Percentiles rank a stretch among this genome's conserved stretches.
Evolutionary conservation across 2,329 filamentous ascomycete species (phyloP).

Genomic region (Aspergillus quadrilineatus): DNA sequence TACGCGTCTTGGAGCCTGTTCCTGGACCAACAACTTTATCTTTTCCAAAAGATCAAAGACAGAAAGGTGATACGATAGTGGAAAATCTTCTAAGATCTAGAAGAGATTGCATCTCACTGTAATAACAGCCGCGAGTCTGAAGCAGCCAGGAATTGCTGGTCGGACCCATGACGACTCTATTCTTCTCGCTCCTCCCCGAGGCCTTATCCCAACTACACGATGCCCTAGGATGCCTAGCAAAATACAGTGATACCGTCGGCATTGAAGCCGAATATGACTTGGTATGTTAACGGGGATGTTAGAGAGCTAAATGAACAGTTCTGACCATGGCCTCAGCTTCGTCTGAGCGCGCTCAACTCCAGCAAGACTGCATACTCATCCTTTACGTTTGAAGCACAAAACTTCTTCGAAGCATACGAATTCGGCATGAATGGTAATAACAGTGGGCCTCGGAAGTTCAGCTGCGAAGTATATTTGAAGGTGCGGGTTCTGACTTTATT

Average conservation of each 20-base stretch:
- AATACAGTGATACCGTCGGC: conserved; percentile 63
- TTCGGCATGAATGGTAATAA: conserved; percentile 42
- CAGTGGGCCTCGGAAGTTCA: conserved; percentile 45
- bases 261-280: conserved; percentile 60
- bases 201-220: conserved; percentile 60
- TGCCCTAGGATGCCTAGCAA: conserved; percentile 58
- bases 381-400: conserved; percentile 53
- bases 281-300: conserved; percentile 12
- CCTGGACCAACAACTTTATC: not conserved
- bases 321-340: conserved; percentile 44
- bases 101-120: not conserved
- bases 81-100: not conserved
- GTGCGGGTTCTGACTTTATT: conserved; percentile 29
- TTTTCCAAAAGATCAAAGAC: not conserved
- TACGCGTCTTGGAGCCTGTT: conserved; percentile 14
- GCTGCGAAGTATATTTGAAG: conserved; percentile 60
- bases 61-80: not conserved
- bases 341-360: conserved; percentile 60
- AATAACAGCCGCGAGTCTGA: not conserved
- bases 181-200: conserved; percentile 57
- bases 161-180: conserved; percentile 35
- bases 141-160: conserved; percentile 5
- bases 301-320: not conserved
- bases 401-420: conserved; percentile 61
- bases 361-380: conserved; percentile 65